Evolutionary conservation across 2,329 filamentous ascomycete genomes (phyloP), one percentile per base, ranked within the genome.

Genomic region (Aureobasidium sp.): DNA sequence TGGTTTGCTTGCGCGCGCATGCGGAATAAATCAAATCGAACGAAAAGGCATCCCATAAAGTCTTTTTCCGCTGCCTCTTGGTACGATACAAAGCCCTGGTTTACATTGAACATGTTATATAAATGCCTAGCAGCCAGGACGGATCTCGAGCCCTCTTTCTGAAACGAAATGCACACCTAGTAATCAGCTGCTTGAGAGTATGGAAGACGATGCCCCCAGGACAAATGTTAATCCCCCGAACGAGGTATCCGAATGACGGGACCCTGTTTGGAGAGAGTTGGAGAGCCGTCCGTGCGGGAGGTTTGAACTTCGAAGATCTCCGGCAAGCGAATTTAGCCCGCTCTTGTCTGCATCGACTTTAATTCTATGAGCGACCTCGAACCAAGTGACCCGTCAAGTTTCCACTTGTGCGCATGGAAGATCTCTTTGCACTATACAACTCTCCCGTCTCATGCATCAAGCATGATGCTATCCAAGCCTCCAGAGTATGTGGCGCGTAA

Each of bases 21-120:
- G 32, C 50, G 45, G 61, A 37, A 11, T 48, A 51, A 58, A 53
- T 37, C 21, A 62, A n/a, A n/a, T 48, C 29, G 45, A 29, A 62
- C 54, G 53, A 32, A 39, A 16, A 27, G 36, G n/a, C n/a, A 51
- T 50, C 16, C 30, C 16, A 39, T 37, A 51, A 51, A 51, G 32
- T 49, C 29, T 49, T 32, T 48, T 34, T 34, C 13, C 6, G n/a
- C n/a, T 48, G 25, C 9, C 1, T 30, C n/a, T n/a, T n/a, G n/a
- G n/a, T n/a, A n/a, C n/a, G n/a, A n/a, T n/a, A n/a, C n/a, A n/a
- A n/a, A n/a, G n/a, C n/a, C n/a, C n/a, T n/a, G n/a, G n/a, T n/a
- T n/a, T n/a, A n/a, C n/a, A n/a, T n/a, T n/a, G n/a, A n/a, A n/a
- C n/a, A n/a, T n/a, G n/a, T n/a, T n/a, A n/a, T n/a, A n/a, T n/a